Percentiles rank a stretch among this genome's conserved stretches.
Conservation (phyloP, 805 yeast genomes). For the Wickerhamiella shivajii region DNA sequence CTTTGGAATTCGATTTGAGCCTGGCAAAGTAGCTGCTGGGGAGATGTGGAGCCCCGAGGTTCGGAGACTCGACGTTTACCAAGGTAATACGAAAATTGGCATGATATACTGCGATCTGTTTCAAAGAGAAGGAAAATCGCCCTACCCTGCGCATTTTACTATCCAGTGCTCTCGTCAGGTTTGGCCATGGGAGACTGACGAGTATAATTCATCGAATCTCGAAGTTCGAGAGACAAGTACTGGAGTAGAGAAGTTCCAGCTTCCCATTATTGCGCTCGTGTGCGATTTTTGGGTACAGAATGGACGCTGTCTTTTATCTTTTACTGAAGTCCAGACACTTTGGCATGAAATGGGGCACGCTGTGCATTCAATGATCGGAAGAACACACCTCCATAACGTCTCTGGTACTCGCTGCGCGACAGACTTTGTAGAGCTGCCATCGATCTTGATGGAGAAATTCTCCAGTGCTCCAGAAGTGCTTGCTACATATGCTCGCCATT, state of each 20-base stretch:
- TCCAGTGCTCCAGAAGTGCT: constrained; percentile 71
- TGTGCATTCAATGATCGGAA: constrained; percentile 91
- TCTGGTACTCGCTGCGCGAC: constrained; percentile 93
- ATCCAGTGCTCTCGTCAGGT: constrained; percentile 84
- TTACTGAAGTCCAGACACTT: constrained; percentile 78
- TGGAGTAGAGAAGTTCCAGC: constrained; percentile 44
- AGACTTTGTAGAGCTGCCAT: constrained; percentile 92
- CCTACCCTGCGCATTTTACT: constrained; percentile 90
- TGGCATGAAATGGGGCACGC: constrained; percentile 99
- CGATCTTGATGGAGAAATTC: constrained; percentile 91
- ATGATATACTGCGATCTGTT: constrained; percentile 79
- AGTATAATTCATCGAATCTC: constrained; percentile 6
- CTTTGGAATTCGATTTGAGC: constrained; percentile 64
- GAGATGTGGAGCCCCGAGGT: constrained; percentile 88
- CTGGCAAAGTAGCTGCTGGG: constrained; percentile 46
- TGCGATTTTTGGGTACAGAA: constrained; percentile 50
- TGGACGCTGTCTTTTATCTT: constrained; percentile 42
- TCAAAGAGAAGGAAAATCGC: constrained; percentile 57
- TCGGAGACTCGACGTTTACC: constrained; percentile 60
- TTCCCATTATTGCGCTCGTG: constrained; percentile 79
- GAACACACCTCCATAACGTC: constrained; percentile 77
- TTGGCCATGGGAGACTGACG: constrained; percentile 15
- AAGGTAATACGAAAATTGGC: constrained; percentile 51
- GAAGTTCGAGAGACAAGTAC: constrained; percentile 11
- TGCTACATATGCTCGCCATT: constrained; percentile 55